A percentile compares a stretch with the other conserved stretches of the same genome.
Conservation (phyloP, 2,329 filamentous ascomycete genomes). For the Immersiporthe knoxdaviesiana region DNA sequence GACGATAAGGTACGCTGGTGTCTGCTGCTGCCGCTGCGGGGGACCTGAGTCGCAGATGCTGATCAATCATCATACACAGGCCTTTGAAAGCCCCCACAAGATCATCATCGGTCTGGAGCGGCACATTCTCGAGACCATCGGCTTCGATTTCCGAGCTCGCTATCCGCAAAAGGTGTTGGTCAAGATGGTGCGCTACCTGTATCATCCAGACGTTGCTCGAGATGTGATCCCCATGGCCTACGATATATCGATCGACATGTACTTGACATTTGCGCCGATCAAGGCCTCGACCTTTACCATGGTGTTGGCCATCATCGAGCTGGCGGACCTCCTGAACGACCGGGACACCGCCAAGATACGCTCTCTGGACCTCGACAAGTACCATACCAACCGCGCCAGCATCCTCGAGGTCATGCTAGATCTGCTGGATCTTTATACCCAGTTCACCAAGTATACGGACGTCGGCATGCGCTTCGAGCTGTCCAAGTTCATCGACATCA, state of each 20-base stretch:
- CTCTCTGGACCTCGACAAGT: constrained; percentile 53
- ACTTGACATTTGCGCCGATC: constrained; percentile 89
- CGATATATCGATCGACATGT: constrained; percentile 83
- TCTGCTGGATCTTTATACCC: constrained; percentile 88
- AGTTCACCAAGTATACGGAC: constrained; percentile 74
- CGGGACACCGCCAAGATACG: constrained; percentile 55
- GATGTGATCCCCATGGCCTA: constrained; percentile 72
- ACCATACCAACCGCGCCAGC: constrained; percentile 50
- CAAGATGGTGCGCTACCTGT: constrained; percentile 71
- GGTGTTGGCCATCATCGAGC: constrained; percentile 79
- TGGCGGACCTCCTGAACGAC: constrained; percentile 71
- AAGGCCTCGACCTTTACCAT: constrained; percentile 89
- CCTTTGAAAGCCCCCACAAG: constrained; percentile 79
- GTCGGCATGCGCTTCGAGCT: constrained; percentile 74
- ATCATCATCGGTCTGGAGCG: constrained; percentile 88
- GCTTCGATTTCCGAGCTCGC: constrained; percentile 90
- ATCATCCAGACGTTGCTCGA: constrained; percentile 51
- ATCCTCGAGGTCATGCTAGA: constrained; percentile 83
- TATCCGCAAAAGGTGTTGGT: constrained; percentile 84
- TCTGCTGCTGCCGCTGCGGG: background rate
- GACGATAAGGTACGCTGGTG: constrained; percentile 73
- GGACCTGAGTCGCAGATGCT: constrained; percentile 18
- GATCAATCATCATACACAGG: constrained; percentile 47
- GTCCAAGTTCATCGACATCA: constrained; percentile 80
- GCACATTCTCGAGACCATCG: constrained; percentile 87